Conservation (phyloP, 2,329 filamentous ascomycete species). For the Rhytidhysteron rufulum region DNA sequence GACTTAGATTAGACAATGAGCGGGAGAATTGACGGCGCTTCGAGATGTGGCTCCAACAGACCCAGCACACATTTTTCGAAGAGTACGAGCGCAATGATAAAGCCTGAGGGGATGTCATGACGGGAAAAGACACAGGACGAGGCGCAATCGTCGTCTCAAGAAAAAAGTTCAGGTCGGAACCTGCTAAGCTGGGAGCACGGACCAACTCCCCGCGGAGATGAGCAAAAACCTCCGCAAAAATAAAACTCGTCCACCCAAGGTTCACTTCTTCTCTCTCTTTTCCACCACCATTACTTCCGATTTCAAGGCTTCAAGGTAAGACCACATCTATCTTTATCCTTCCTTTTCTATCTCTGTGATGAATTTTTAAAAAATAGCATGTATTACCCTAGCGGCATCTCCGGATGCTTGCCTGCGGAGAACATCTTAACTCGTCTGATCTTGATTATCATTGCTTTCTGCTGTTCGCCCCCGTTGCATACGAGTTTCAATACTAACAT, state of each 20-base stretch:
- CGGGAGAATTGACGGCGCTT: slow-evolving; percentile 6
- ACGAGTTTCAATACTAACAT: not conserved
- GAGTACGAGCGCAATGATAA: not conserved
- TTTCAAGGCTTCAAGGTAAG: too few relatives aligned
- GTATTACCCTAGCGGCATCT: slow-evolving; percentile 45
- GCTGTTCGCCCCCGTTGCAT: slow-evolving; percentile 4
- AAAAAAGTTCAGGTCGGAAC: too few relatives aligned
- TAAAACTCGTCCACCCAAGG: not conserved
- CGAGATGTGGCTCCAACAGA: slow-evolving; percentile 6
- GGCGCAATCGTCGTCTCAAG: too few relatives aligned
- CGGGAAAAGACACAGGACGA: not conserved
- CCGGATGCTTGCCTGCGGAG: slow-evolving; percentile 27
- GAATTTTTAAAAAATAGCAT: slow-evolving; percentile 42
- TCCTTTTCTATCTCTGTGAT: slow-evolving; percentile 23
- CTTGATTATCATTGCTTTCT: too few relatives aligned
- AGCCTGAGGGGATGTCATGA: not conserved
- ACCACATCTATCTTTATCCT: not conserved
- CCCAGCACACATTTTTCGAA: slow-evolving; percentile 8
- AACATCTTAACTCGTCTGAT: slow-evolving; percentile 25
- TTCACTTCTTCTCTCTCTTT: too few relatives aligned
- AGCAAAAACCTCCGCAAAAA: too few relatives aligned
- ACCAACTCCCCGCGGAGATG: too few relatives aligned
- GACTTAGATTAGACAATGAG: too few relatives aligned
- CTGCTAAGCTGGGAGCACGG: too few relatives aligned
- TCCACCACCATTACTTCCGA: too few relatives aligned